Percentiles rank a stretch among this genome's conserved stretches.
Evolutionary conservation across 139 green algal species (phyloP).

Genomic region (Zygnema circumcarinatum): DNA sequence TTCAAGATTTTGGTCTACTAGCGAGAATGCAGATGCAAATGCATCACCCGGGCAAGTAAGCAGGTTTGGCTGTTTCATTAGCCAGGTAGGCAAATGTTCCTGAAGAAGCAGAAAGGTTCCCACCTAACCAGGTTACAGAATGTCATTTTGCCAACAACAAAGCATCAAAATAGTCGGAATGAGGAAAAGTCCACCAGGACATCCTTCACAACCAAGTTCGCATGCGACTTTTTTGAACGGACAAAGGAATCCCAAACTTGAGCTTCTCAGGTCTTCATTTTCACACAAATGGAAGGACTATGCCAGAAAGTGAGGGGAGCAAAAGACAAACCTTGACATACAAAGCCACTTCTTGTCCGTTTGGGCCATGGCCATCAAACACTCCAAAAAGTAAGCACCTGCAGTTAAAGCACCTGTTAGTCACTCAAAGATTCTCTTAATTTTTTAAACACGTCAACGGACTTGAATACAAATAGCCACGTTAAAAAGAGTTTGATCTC

Average conservation of each 20-base stretch:
- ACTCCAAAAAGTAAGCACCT: slow-evolving; percentile 55
- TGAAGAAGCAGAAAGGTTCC: not conserved
- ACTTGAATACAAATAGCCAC: not conserved
- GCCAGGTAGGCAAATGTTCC: slow-evolving; percentile 3
- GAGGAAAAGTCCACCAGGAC: too few relatives aligned
- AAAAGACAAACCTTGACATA: slow-evolving; percentile 54
- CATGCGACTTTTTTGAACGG: too few relatives aligned
- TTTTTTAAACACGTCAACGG: not conserved
- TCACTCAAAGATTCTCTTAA: not conserved
- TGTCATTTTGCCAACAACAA: too few relatives aligned
- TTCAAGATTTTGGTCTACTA: slow-evolving; percentile 7
- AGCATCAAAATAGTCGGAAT: too few relatives aligned
- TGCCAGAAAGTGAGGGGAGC: too few relatives aligned
- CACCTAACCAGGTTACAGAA: not conserved
- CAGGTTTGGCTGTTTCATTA: slow-evolving; percentile 21
- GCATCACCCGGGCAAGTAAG: not conserved
- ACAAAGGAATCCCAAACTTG: too few relatives aligned
- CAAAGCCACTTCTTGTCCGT: slow-evolving; percentile 44
- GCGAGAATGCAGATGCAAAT: not conserved
- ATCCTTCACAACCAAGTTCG: too few relatives aligned
- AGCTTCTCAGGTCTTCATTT: too few relatives aligned
- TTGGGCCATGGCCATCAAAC: slow-evolving; percentile 57
- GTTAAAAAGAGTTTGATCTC: not conserved
- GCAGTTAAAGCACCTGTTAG: not conserved
- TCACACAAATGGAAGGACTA: too few relatives aligned